A percentile compares a stretch with the other conserved stretches of the same genome.
These are phyloP conservation scores for Populus deltoides DNA, from an alignment of 345 rosid genomes.

Conservation along the genomic window DNA sequence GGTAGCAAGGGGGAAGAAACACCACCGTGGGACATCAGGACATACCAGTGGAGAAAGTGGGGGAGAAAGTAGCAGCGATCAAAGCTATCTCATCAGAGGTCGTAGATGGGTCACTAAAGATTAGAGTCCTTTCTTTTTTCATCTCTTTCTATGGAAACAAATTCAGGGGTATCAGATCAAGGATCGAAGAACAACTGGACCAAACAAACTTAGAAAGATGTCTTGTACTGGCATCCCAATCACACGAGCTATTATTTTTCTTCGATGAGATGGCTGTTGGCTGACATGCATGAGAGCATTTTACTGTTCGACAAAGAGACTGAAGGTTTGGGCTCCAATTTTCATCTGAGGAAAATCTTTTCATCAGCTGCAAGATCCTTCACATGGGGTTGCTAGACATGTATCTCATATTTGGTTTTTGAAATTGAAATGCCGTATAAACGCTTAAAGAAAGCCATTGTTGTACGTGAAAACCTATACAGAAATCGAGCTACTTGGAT, in stretches of 20 bases:
- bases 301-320: slow-evolving; percentile 1
- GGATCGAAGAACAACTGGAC: not conserved
- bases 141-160: not conserved
- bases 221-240: not conserved
- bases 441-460: not conserved
- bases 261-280: not conserved
- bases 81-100: slow-evolving; percentile 69
- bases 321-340: slow-evolving; percentile 8
- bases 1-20: slow-evolving; percentile 61
- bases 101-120: slow-evolving; percentile 83
- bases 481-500: not conserved
- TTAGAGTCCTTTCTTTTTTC: slow-evolving; percentile 21
- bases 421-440: slow-evolving; percentile 20
- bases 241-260: not conserved
- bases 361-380: not conserved
- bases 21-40: slow-evolving; percentile 56
- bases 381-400: not conserved
- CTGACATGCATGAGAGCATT: slow-evolving; percentile 4
- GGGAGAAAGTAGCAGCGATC: slow-evolving; percentile 95
- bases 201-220: not conserved
- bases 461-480: slow-evolving; percentile 8
- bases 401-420: not conserved
- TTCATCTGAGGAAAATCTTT: slow-evolving; percentile 3
- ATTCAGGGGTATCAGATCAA: not conserved
- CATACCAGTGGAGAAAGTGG: slow-evolving; percentile 84